A percentile compares a stretch with the other conserved stretches of the same genome.
phyloP scores from a whole-genome alignment of 805 yeast species.

The Suhomyces emberorum region DNA sequence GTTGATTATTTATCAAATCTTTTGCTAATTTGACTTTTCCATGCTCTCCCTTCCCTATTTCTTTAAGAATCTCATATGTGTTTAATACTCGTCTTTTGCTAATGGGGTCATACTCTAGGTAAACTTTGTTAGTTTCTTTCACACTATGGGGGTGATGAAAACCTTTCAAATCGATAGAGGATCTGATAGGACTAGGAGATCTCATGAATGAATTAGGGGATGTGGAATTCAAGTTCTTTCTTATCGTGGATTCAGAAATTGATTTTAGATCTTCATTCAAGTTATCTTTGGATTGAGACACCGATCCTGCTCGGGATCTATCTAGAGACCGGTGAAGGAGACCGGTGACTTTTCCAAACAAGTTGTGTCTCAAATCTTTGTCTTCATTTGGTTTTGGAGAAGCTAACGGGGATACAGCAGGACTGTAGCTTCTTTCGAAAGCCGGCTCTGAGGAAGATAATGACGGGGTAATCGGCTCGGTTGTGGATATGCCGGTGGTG shows the following conservation, averaged over 20 bases:
- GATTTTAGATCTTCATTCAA: slow-evolving; percentile 2
- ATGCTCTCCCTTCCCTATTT: slow-evolving; percentile 95
- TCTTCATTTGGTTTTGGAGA: slow-evolving; percentile 7
- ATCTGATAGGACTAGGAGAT: not conserved
- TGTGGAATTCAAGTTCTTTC: not conserved
- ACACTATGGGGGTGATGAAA: slow-evolving; percentile 36
- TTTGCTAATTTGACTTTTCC: slow-evolving; percentile 95
- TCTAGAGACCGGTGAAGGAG: slow-evolving; percentile 24
- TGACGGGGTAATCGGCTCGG: slow-evolving; percentile 9
- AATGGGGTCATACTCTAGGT: slow-evolving; percentile 84
- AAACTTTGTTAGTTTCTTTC: slow-evolving; percentile 78
- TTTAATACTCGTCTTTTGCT: slow-evolving; percentile 78
- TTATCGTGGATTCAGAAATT: not conserved
- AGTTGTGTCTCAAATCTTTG: slow-evolving; percentile 18
- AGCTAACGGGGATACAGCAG: slow-evolving; percentile 3
- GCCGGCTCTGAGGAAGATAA: slow-evolving; percentile 1
- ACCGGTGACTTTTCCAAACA: slow-evolving; percentile 33
- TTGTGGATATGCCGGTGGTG: slow-evolving; percentile 8
- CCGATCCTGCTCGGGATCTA: slow-evolving; percentile 10
- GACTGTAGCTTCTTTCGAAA: not conserved
- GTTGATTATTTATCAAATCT: slow-evolving; percentile 57
- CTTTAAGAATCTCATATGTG: slow-evolving; percentile 82
- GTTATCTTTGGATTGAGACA: slow-evolving; percentile 5
- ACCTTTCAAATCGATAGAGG: not conserved
- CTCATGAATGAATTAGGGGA: not conserved